These are phyloP conservation scores for Fraxinus greggii DNA, from an alignment of 305 asterid genomes.

Conservation along the genomic window DNA sequence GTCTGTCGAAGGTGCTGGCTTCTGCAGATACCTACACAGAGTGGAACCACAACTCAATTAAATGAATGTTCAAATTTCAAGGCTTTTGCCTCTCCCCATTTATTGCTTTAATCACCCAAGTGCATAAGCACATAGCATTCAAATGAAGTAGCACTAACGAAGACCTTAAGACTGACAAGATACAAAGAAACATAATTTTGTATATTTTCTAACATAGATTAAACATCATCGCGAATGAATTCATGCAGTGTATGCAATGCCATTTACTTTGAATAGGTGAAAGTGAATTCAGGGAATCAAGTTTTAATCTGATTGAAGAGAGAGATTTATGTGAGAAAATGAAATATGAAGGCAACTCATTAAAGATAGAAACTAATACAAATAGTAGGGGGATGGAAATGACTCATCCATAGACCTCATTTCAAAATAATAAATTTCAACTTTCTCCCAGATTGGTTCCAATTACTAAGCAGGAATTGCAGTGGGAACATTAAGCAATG, in stretches of 20 bases:
- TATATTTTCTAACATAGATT: neutral
- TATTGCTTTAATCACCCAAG: slow-evolving; percentile 3
- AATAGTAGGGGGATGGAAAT: neutral
- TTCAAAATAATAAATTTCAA: neutral
- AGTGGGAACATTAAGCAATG: neutral
- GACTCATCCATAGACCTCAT: neutral
- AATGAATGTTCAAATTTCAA: slow-evolving; percentile 10
- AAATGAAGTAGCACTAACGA: neutral
- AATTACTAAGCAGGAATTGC: neutral
- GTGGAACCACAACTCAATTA: slow-evolving; percentile 5
- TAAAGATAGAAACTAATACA: neutral
- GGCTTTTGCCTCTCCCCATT: slow-evolving; percentile 13
- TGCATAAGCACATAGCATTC: neutral
- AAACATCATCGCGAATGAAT: neutral
- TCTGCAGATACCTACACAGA: slow-evolving; percentile 75
- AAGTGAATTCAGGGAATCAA: neutral
- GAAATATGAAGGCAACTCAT: neutral
- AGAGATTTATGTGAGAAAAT: neutral
- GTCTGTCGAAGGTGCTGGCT: slow-evolving; percentile 36
- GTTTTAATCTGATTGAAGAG: neutral
- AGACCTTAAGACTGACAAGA: neutral
- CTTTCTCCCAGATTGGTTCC: neutral
- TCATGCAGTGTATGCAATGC: neutral
- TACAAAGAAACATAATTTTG: neutral
- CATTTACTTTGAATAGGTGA: neutral